phyloP scores from a whole-genome alignment of 2,329 filamentous ascomycete species.

The Annulohypoxylon truncatum region DNA sequence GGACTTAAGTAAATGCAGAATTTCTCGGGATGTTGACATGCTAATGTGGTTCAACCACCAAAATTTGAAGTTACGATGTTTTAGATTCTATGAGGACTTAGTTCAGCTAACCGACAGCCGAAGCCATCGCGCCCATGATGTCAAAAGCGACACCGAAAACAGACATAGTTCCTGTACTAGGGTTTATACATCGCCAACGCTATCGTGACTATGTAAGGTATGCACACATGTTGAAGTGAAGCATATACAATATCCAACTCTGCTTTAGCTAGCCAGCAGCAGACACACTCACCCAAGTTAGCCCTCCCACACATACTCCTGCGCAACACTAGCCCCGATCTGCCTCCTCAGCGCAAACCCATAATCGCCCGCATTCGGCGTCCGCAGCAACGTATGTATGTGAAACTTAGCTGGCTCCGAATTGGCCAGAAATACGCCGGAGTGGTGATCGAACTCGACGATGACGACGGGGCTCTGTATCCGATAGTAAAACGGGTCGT shows the following conservation, averaged over 20 bases:
- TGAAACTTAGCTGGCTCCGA: conserved; percentile 80
- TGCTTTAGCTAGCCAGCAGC: too few relatives aligned
- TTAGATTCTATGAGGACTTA: not conserved
- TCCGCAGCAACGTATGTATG: conserved; percentile 78
- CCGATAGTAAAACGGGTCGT: conserved; percentile 81
- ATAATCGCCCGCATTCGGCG: conserved; percentile 82
- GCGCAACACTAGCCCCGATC: conserved; percentile 50
- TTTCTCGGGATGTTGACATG: not conserved
- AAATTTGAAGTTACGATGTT: not conserved
- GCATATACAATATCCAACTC: conserved; percentile 4
- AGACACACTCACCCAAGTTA: conserved; percentile 22
- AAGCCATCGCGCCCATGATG: too few relatives aligned
- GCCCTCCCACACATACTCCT: conserved; percentile 58
- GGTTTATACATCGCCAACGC: not conserved
- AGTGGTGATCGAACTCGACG: conserved; percentile 84
- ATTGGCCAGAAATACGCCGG: conserved; percentile 81
- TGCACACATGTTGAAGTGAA: conserved; percentile 11
- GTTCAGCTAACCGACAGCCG: too few relatives aligned
- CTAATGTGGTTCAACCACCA: not conserved
- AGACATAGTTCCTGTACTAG: not conserved
- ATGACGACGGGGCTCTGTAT: conserved; percentile 81
- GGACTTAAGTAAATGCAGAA: too few relatives aligned
- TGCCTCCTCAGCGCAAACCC: conserved; percentile 64
- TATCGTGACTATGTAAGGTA: not conserved
- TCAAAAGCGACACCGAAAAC: not conserved